These are phyloP conservation scores for Fusarium begoniae DNA, from an alignment of 2,329 filamentous ascomycete genomes.

Conservation along the genomic window DNA sequence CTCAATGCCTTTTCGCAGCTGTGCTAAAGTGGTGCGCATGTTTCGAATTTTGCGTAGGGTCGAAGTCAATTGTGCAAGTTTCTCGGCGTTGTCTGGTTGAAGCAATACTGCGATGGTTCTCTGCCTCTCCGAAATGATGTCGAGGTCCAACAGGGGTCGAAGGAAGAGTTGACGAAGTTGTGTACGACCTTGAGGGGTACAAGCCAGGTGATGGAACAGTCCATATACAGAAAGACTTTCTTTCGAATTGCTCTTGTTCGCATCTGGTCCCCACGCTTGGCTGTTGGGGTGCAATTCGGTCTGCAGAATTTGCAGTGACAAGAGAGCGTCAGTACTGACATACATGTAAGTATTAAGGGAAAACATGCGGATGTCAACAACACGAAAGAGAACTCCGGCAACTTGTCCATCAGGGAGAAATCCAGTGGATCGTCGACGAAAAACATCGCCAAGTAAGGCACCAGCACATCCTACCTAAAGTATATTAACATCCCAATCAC, in stretches of 20 bases:
- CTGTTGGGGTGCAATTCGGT: conserved; percentile 85
- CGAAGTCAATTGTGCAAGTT: conserved; percentile 64
- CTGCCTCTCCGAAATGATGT: conserved; percentile 76
- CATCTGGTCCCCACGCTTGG: conserved; percentile 70
- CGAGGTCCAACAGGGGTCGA: conserved; percentile 75
- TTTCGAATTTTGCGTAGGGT: conserved; percentile 79
- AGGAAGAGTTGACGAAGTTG: conserved; percentile 83
- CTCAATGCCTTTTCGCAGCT: conserved; percentile 81
- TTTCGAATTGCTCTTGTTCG: conserved; percentile 67
- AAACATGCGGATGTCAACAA: conserved; percentile 78
- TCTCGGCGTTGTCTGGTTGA: conserved; percentile 70
- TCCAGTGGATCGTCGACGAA: conserved; percentile 66
- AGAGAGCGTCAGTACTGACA: conserved; percentile 80
- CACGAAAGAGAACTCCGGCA: conserved; percentile 60
- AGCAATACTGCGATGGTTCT: conserved; percentile 73
- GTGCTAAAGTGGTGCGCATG: conserved; percentile 72
- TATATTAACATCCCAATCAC: conserved; percentile 7
- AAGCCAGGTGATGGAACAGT: conserved; percentile 77
- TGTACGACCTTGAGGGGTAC: conserved; percentile 80
- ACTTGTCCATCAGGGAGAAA: conserved; percentile 69
- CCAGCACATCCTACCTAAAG: conserved; percentile 81
- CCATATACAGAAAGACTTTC: conserved; percentile 87
- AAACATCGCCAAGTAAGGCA: conserved; percentile 83
- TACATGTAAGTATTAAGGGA: conserved; percentile 75
- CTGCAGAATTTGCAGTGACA: conserved; percentile 85